Conservation (phyloP, 495 filamentous ascomycete species). For the Aspergillus avenaceus region DNA sequence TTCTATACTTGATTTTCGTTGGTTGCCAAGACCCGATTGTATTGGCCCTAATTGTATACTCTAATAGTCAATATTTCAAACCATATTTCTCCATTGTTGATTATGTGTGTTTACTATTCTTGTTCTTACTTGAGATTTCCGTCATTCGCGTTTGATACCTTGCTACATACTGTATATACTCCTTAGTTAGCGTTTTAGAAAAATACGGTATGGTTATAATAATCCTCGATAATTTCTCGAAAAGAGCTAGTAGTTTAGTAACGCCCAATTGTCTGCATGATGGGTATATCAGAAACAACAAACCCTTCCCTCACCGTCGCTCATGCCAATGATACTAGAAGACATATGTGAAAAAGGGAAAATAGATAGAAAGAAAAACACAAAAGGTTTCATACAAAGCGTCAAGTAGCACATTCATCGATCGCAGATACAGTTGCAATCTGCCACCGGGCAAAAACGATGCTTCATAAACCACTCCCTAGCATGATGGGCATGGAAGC, state of each 20-base stretch:
- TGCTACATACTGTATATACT: no score
- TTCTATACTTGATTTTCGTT: no score
- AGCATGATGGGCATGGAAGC: slow-evolving; percentile 84
- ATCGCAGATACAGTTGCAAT: slow-evolving; percentile 81
- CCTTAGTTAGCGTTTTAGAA: no score
- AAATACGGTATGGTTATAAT: no score
- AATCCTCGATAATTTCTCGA: no score
- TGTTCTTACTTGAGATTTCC: background rate
- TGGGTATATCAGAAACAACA: slow-evolving; percentile 13
- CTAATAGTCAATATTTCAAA: no score
- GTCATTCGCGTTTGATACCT: no score
- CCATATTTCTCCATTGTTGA: no score
- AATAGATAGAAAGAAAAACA: background rate
- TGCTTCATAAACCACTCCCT: slow-evolving; percentile 81
- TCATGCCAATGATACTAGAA: background rate
- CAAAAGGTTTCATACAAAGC: background rate
- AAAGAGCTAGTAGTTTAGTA: background rate
- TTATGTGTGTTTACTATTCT: background rate
- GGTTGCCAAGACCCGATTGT: no score
- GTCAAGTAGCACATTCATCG: slow-evolving; percentile 21
- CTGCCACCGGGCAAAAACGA: slow-evolving; percentile 80
- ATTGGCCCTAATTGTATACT: no score
- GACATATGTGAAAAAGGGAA: background rate
- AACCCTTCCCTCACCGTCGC: background rate
- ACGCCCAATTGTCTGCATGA: background rate